Evolutionary conservation across 2,329 filamentous ascomycete species (phyloP).

Genomic region (Fusarium protoensiforme): DNA sequence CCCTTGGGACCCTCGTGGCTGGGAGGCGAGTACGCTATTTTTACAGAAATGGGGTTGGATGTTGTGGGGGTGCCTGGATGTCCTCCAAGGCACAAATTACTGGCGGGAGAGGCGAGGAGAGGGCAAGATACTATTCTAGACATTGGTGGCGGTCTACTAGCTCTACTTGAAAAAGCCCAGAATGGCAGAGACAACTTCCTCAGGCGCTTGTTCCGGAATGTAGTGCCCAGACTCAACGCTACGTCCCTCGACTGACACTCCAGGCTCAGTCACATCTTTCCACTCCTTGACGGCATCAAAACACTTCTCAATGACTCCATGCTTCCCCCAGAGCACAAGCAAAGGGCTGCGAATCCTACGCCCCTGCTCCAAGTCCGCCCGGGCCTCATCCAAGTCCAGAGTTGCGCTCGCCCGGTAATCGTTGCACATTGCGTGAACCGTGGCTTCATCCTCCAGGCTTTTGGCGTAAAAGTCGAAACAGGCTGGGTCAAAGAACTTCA

Average conservation of each 20-base stretch:
- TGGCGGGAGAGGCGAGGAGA: background rate
- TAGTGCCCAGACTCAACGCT: constrained; percentile 61
- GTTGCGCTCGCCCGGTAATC: constrained; percentile 66
- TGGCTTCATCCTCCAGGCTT: constrained; percentile 53
- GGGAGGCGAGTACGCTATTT: background rate
- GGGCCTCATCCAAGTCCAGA: constrained; percentile 63
- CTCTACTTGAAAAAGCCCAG: constrained; percentile 51
- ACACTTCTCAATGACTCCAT: constrained; percentile 59
- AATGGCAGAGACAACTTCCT: constrained; percentile 56
- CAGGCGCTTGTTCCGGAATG: constrained; percentile 62
- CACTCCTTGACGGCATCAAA: constrained; percentile 64
- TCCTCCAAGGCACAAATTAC: background rate
- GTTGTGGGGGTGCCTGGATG: background rate
- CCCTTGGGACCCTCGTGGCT: background rate
- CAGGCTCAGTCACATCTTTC: constrained; percentile 55
- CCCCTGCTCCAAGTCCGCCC: constrained; percentile 55
- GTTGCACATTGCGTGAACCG: constrained; percentile 62
- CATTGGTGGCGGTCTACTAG: no score
- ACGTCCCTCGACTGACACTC: constrained; percentile 52
- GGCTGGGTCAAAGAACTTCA: constrained; percentile 48
- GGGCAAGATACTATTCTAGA: background rate
- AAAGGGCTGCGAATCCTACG: constrained; percentile 59
- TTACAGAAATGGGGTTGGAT: background rate
- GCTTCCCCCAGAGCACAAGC: constrained; percentile 61
- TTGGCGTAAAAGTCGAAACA: constrained; percentile 55